These are phyloP conservation scores for Claviceps sorghi DNA, from an alignment of 2,329 filamentous ascomycete genomes.

Conservation along the genomic window DNA sequence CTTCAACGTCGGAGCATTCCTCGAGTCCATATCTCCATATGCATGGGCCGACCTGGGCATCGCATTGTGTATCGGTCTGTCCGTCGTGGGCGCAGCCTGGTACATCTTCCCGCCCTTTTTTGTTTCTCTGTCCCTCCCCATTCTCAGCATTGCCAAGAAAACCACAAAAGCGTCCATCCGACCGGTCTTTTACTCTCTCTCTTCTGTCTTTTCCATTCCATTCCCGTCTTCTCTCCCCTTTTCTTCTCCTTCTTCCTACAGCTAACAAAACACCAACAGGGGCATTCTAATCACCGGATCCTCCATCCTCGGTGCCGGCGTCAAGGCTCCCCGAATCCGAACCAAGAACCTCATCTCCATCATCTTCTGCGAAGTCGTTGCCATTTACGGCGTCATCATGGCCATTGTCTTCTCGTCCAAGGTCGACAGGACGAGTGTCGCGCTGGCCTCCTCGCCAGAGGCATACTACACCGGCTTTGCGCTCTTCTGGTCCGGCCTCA, in stretches of 20 bases:
- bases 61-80: conserved; percentile 85
- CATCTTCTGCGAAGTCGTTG: conserved; percentile 99
- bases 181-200: no score
- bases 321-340: conserved; percentile 90
- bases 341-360: conserved; percentile 99
- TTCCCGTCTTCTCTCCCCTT: no score
- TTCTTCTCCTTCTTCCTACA: no score
- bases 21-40: conserved; percentile 87
- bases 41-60: conserved; percentile 88
- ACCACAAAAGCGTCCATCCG: background rate
- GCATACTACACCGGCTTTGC: conserved; percentile 93
- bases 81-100: conserved; percentile 95
- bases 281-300: conserved; percentile 98
- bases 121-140: no score
- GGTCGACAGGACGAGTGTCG: conserved; percentile 49
- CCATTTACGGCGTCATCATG: conserved; percentile 99
- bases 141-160: background rate
- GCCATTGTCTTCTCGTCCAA: conserved; percentile 95
- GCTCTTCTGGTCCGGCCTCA: conserved; percentile 89
- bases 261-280: conserved; percentile 37
- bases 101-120: conserved; percentile 26
- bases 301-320: conserved; percentile 91
- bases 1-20: conserved; percentile 93
- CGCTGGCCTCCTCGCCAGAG: conserved; percentile 54
- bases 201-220: no score